phyloP scores from a whole-genome alignment of 257 asterid species.

The Penstemon newberryi region DNA sequence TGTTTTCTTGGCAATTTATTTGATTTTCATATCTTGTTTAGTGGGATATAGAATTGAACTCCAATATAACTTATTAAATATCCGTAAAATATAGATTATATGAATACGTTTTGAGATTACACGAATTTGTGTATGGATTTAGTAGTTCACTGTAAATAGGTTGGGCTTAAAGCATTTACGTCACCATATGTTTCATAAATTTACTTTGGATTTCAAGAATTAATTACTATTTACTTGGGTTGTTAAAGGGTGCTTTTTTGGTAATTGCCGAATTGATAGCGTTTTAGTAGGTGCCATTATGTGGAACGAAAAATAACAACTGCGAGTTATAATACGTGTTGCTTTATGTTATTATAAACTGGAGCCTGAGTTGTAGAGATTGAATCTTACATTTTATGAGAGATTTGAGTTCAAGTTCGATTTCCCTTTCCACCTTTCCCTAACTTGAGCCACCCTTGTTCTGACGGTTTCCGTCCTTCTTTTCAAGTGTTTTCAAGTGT shows the following conservation, averaged over 20 bases:
- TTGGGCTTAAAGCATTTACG: conserved; percentile 11
- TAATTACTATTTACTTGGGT: conserved; percentile 12
- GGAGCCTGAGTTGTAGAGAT: not conserved
- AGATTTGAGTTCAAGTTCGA: conserved; percentile 10
- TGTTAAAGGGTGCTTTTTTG: not conserved
- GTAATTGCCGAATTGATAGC: not conserved
- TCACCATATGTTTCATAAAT: not conserved
- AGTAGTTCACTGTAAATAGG: not conserved
- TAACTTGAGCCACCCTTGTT: not conserved
- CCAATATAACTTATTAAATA: not conserved
- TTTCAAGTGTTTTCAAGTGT: not conserved
- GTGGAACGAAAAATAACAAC: not conserved
- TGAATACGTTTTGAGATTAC: not conserved
- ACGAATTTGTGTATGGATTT: conserved; percentile 3
- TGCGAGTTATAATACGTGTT: not conserved
- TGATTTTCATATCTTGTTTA: not conserved
- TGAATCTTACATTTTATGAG: conserved; percentile 13
- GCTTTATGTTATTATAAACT: not conserved
- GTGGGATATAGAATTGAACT: not conserved
- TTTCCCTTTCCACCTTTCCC: not conserved
- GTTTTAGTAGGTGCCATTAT: not conserved
- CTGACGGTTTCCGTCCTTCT: not conserved
- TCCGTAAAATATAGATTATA: conserved; percentile 13
- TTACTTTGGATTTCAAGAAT: conserved; percentile 14
- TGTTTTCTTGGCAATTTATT: not conserved